Evolutionary conservation across 768 basidiomycete genomes (phyloP).

Genomic region (Mycena vitilis): DNA sequence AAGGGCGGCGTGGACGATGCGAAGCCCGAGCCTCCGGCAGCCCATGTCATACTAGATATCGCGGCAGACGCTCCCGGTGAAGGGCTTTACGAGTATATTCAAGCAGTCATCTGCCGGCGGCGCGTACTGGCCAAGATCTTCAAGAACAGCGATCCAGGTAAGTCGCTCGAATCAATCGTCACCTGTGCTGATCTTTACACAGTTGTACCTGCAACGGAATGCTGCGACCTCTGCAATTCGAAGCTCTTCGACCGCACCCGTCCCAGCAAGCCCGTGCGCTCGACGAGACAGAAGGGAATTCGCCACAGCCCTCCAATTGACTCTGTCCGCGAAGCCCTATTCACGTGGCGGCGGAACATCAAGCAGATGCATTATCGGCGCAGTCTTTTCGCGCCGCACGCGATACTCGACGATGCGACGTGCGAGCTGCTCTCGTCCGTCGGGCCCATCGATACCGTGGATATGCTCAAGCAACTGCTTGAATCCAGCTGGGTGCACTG

Average conservation of each 20-base stretch:
- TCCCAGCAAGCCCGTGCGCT: conserved; percentile 22
- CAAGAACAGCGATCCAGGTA: not conserved
- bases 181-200: not conserved
- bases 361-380: conserved; percentile 23
- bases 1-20: not conserved
- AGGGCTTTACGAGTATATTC: conserved; percentile 3
- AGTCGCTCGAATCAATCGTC: not conserved
- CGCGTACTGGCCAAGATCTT: not conserved
- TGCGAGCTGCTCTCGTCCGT: conserved; percentile 30
- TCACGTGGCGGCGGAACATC: conserved; percentile 24
- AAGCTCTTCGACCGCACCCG: conserved; percentile 33
- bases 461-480: conserved; percentile 18
- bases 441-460: conserved; percentile 18
- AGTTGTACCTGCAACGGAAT: not conserved
- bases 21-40: not conserved
- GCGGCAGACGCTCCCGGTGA: not conserved
- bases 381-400: conserved; percentile 21
- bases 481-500: conserved; percentile 25
- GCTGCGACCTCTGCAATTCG: conserved; percentile 33
- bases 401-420: conserved; percentile 24
- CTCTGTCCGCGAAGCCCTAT: conserved; percentile 26
- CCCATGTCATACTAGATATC: not conserved
- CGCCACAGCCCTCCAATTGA: conserved; percentile 13
- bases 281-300: conserved; percentile 20
- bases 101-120: conserved; percentile 5